These are phyloP conservation scores for sunflower (Helianthus annuus) DNA, from an alignment of 129 eudicot species.

Conservation along the genomic window HanXRQr2.0-SUNRISE NC_035434.2:174601137-174601636, in stretches of 20 bases:
- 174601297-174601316: slow-evolving; percentile 50
- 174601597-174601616: slow-evolving; percentile 48
- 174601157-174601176: slow-evolving; percentile 71
- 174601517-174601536: slow-evolving; percentile 65
- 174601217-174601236: slow-evolving; percentile 32
- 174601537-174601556: slow-evolving; percentile 66
- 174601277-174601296: slow-evolving; percentile 59
- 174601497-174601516: slow-evolving; percentile 65
- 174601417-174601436: slow-evolving; percentile 40
- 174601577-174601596: slow-evolving; percentile 71
- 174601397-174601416: slow-evolving; percentile 54
- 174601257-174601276: slow-evolving; percentile 35
- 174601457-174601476: slow-evolving; percentile 46
- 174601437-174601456: slow-evolving; percentile 43
- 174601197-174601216: slow-evolving; percentile 46
- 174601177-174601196: slow-evolving; percentile 48
- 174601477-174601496: slow-evolving; percentile 51
- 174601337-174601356: slow-evolving; percentile 48
- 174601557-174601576: slow-evolving; percentile 54
- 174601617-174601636: not conserved
- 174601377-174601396: slow-evolving; percentile 71
- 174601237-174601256: slow-evolving; percentile 38
- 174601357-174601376: slow-evolving; percentile 61
- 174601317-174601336: slow-evolving; percentile 43
- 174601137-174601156: slow-evolving; percentile 66